Percentiles rank a stretch among this genome's conserved stretches.
phyloP scores from a whole-genome alignment of 176 grass and related monocot species.

The Musa acuminata region DNA sequence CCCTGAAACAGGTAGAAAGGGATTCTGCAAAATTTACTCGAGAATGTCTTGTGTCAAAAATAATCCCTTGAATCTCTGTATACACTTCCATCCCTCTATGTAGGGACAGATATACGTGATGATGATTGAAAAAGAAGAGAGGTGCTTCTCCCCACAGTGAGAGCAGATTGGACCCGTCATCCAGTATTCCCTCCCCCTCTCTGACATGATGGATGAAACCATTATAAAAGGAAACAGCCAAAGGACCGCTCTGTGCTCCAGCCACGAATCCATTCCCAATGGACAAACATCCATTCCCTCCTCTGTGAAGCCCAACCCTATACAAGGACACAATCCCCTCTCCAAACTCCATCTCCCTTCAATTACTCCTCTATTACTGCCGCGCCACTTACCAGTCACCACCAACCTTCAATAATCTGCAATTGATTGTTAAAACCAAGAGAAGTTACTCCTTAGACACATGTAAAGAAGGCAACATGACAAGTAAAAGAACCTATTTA shows the following conservation, averaged over 20 bases:
- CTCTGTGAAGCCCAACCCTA: neutral
- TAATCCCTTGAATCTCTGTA: neutral
- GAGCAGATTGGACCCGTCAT: neutral
- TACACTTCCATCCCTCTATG: neutral
- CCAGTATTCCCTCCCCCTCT: neutral
- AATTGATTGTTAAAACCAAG: conserved; percentile 21
- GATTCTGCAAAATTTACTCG: neutral
- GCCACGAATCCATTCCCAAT: conserved; percentile 43
- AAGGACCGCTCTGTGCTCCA: conserved; percentile 44
- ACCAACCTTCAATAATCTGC: conserved; percentile 63
- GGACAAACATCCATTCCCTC: conserved; percentile 43
- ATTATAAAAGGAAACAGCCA: neutral
- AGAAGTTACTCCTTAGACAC: neutral
- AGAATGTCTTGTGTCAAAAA: neutral
- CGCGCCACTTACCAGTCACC: conserved; percentile 20
- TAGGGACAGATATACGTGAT: neutral
- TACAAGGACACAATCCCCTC: neutral
- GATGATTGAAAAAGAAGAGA: neutral
- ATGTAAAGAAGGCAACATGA: conserved; percentile 19
- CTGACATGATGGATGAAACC: neutral
- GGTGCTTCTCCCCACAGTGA: neutral
- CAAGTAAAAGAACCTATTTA: conserved; percentile 3
- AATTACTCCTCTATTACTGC: neutral
- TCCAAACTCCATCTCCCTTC: conserved; percentile 56
- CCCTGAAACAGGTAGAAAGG: neutral